Base-by-base conservation (phyloP, 192 early-diverging fungal species). In the Coemansia aciculifera region DNA sequence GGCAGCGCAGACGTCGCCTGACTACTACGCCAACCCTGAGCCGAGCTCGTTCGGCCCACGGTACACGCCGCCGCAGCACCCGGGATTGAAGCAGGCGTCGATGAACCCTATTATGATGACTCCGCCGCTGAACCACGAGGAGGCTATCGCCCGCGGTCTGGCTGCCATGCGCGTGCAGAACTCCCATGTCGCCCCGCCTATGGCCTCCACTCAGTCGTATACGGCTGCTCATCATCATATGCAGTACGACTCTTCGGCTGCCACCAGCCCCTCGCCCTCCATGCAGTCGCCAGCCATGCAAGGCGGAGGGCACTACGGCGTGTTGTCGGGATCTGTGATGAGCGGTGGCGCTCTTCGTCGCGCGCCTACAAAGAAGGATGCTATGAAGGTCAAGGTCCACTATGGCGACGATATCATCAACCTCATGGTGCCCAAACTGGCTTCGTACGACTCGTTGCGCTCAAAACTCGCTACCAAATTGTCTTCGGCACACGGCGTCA, bases 361-460 rank as follows among this genome's bases (percentile, higher is more conserved):
- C 15, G 74, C 74, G 9, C 79, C 79, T 9, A 82, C 79, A 5
- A 77, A 73, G 63, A 81, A 77, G 66, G 79, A 78, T 61, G 63
- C 78, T 6, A 85, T 78, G 74, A 72, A 75, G 65, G 77, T 85
- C 73, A 85, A 85, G 49, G 70, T 85, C 13, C 84, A 85, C 63
- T 85, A 74, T 42, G 69, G 71, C 49, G 19, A 75, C 3, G 73
- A 78, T 9, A 73, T 79, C 17, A 60, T 85, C 63, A 81, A 81
- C 37, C 49, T 85, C 44, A 73, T 85, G 69, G 63, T 81, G 0
- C 78, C 79, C 38, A 78, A 75, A 34, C 36, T 51, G 24, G 73
- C 80, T 1, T 51, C 70, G 24, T 85, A 70, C 46, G 84, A 85
- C 21, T 62, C 59, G 7, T 69, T 85, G 32, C 64, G 67, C 11